Conservation (phyloP, 2,329 filamentous ascomycete species). For the Arthroderma sp. region DNA sequence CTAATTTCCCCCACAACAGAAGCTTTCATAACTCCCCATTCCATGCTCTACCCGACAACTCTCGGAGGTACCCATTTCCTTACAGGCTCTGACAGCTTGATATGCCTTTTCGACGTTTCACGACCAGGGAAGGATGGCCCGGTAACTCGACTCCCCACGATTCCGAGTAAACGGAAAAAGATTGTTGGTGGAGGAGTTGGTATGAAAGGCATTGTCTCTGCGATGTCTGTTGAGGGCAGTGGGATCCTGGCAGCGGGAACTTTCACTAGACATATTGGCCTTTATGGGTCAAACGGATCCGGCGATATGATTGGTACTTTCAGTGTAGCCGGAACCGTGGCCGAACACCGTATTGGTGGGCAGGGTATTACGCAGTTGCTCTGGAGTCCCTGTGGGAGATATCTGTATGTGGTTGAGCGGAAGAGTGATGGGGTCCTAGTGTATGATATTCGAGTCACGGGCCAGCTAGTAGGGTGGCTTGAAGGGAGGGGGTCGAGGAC, state of each 20-base stretch:
- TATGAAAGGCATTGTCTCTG: constrained; percentile 44
- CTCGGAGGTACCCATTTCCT: constrained; percentile 40
- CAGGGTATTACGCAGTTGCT: constrained; percentile 42
- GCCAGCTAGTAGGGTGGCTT: constrained; percentile 39
- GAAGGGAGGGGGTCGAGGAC: constrained; percentile 33
- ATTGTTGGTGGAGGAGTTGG: constrained; percentile 34
- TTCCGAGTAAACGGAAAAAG: constrained; percentile 36
- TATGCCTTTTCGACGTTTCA: constrained; percentile 44
- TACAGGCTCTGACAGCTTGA: constrained; percentile 41
- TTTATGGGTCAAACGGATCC: constrained; percentile 40
- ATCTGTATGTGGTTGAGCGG: constrained; percentile 46
- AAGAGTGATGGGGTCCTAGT: constrained; percentile 42
- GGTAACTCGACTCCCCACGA: constrained; percentile 32
- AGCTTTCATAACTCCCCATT: constrained; percentile 41
- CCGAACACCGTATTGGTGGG: constrained; percentile 31
- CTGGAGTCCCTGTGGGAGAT: constrained; percentile 46
- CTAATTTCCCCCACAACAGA: constrained; percentile 44
- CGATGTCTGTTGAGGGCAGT: constrained; percentile 33
- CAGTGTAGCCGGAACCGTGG: constrained; percentile 28
- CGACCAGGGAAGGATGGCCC: constrained; percentile 36
- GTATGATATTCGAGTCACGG: constrained; percentile 46
- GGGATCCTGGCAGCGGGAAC: constrained; percentile 46
- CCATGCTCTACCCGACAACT: constrained; percentile 38
- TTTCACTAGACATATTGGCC: constrained; percentile 40
- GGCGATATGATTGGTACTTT: constrained; percentile 42